phyloP scores from a whole-genome alignment of 1,284 basidiomycete genomes.

The Sporisorium reilianum region DNA sequence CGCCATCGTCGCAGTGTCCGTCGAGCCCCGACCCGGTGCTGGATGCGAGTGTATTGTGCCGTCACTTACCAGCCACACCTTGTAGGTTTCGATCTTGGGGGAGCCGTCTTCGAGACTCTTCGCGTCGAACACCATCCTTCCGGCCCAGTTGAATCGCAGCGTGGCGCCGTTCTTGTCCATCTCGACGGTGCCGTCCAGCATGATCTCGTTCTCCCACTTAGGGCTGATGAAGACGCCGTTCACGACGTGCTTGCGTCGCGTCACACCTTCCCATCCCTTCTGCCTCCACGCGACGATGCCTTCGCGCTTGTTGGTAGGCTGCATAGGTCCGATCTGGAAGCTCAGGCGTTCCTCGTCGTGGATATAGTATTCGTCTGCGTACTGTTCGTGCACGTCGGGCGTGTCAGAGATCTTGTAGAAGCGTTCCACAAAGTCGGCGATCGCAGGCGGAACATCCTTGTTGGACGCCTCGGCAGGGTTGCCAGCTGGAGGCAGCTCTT shows the following conservation, averaged over 20 bases:
- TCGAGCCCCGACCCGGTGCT: background rate
- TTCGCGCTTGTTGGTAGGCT: conserved; percentile 27
- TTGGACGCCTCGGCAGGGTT: conserved; percentile 31
- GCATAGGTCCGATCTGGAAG: conserved; percentile 59
- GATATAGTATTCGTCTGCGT: conserved; percentile 37
- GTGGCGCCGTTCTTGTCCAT: conserved; percentile 50
- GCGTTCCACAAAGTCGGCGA: conserved; percentile 32
- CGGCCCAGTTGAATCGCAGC: conserved; percentile 50
- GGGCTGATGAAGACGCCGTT: conserved; percentile 49
- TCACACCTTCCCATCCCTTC: conserved; percentile 46
- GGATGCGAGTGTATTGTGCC: background rate
- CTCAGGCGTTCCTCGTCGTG: conserved; percentile 29
- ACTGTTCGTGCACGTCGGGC: conserved; percentile 43
- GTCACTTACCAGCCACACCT: conserved; percentile 52
- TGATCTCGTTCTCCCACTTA: conserved; percentile 47
- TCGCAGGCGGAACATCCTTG: conserved; percentile 34
- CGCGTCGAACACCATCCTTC: conserved; percentile 52
- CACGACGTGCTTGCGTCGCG: conserved; percentile 47
- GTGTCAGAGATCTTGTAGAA: conserved; percentile 53
- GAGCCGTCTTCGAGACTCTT: conserved; percentile 34
- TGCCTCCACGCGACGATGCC: conserved; percentile 47
- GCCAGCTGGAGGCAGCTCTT: conserved; percentile 39
- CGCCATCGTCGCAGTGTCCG: background rate
- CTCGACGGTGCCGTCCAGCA: conserved; percentile 55
- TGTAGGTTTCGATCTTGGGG: conserved; percentile 48